Evolutionary conservation across 306 rosid species (phyloP), one percentile per base, ranked within the genome.

Genomic region (Cucurbita ficifolia): DNA sequence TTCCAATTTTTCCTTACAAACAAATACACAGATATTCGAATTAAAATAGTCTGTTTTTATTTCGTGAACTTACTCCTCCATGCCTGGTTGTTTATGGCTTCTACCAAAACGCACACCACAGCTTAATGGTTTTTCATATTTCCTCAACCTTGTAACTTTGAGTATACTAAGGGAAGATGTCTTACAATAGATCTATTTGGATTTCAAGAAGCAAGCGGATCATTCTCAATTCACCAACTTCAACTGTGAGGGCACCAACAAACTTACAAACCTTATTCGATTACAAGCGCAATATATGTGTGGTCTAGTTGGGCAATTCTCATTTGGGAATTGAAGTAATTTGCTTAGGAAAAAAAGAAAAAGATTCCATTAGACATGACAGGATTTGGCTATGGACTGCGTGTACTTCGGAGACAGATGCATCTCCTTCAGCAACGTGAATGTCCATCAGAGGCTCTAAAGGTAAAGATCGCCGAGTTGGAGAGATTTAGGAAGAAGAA

Each of bases 401-500:
- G 74, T 33, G 63, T 74, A 51, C 10, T 82, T 61, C 60, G 77
- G 61, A 72, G 81, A 72, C 61, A 79, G 61, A 39, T 80, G 77
- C 82, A 77, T 63, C 17, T 54, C 24, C 67, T 70, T 35, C 50
- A 19, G 52, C 46, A 49, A 42, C 62, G 19, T 67, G 79, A 85
- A 22, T 75, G 75, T 55, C 90, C 92, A 5, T 63, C 84, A 0
- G 79, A 83, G 69, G 78, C 79, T 52, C 67, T 82, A 80, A 85
- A 72, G 86, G 82, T 75, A 51, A 88, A 80, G 77, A 73, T 87
- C 4, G 69, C 78, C 10, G 88, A 78, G 65, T 52, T 85, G 75
- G 83, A 86, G 79, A 90, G 60, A 80, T 80, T 36, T 68, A 86
- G 88, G 82, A 87, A 76, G 82, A 59, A 58, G 19, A 81, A 16